Evolutionary conservation across 164 flowering plant species (phyloP).

Genomic region (Taxillus chinensis): DNA sequence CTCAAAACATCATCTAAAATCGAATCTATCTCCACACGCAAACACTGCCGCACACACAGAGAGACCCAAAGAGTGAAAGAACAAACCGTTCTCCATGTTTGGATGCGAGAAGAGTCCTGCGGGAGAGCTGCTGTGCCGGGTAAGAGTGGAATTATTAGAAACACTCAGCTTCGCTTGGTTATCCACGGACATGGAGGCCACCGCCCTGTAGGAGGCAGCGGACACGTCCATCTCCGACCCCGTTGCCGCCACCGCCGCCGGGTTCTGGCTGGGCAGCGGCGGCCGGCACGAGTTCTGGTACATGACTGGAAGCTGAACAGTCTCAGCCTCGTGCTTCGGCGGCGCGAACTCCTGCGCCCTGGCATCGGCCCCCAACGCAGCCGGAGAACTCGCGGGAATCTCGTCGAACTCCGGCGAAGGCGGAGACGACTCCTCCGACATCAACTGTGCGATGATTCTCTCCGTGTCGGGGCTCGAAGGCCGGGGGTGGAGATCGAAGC

Average conservation of each 20-base stretch:
- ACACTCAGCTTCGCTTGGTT: slow-evolving; percentile 26
- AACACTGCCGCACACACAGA: neutral
- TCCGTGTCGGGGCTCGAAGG: slow-evolving; percentile 45
- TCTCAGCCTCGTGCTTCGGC: slow-evolving; percentile 7
- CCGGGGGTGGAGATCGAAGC: slow-evolving; percentile 18
- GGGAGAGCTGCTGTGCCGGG: slow-evolving; percentile 84
- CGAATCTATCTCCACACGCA: no score
- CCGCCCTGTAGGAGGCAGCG: slow-evolving; percentile 11
- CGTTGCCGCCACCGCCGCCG: slow-evolving; percentile 2
- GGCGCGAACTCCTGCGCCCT: slow-evolving; percentile 13
- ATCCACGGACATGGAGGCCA: slow-evolving; percentile 13
- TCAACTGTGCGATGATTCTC: slow-evolving; percentile 26
- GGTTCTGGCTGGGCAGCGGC: slow-evolving; percentile 16
- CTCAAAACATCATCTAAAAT: no score
- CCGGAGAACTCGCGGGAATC: slow-evolving; percentile 9
- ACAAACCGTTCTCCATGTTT: slow-evolving; percentile 46
- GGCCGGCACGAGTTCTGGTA: slow-evolving; percentile 23
- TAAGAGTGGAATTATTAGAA: slow-evolving; percentile 35
- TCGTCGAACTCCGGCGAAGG: neutral
- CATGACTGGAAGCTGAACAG: slow-evolving; percentile 16
- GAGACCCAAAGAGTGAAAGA: neutral
- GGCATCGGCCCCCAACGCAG: neutral
- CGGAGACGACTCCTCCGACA: slow-evolving; percentile 3
- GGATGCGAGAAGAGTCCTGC: slow-evolving; percentile 62
- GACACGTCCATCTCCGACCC: slow-evolving; percentile 12